These are phyloP conservation scores for Oryza brachyantha DNA, from an alignment of 176 grass and related monocot genomes.

Conservation along the genomic window DNA sequence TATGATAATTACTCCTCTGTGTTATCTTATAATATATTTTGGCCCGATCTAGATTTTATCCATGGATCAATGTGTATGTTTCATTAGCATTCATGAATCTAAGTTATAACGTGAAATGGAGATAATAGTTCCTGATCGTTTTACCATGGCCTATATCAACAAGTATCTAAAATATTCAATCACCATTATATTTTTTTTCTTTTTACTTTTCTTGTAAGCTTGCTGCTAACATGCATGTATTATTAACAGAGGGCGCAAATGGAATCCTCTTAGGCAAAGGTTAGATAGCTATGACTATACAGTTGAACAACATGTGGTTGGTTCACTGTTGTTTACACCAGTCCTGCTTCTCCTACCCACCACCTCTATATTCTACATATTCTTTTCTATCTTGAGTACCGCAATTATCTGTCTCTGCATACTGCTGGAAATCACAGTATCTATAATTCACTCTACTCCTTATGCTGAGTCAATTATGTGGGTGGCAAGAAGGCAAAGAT, in stretches of 20 bases:
- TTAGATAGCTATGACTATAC: constrained; percentile 90
- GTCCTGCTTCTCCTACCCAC: constrained; percentile 84
- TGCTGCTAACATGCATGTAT: constrained; percentile 32
- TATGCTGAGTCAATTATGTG: constrained; percentile 64
- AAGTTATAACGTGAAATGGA: no score
- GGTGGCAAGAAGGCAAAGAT: constrained; percentile 57
- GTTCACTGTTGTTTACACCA: constrained; percentile 88
- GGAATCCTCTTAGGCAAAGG: constrained; percentile 82
- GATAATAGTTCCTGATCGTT: not conserved
- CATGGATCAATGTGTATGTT: no score
- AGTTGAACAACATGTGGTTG: constrained; percentile 95
- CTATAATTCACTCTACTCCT: constrained; percentile 72
- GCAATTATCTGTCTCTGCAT: constrained; percentile 54
- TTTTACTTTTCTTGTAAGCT: not conserved
- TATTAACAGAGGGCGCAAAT: constrained; percentile 80
- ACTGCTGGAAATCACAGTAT: constrained; percentile 55
- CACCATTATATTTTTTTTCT: constrained; percentile 13
- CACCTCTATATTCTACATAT: constrained; percentile 86
- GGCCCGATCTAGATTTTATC: no score
- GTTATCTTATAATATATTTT: no score
- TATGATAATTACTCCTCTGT: no score
- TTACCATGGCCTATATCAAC: not conserved
- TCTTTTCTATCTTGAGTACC: constrained; percentile 83
- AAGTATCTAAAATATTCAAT: constrained; percentile 7
- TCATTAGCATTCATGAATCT: no score